Evolutionary conservation across 768 basidiomycete species (phyloP), one percentile per base, ranked within the genome.

Genomic region (Pleurotus cornucopiae): DNA sequence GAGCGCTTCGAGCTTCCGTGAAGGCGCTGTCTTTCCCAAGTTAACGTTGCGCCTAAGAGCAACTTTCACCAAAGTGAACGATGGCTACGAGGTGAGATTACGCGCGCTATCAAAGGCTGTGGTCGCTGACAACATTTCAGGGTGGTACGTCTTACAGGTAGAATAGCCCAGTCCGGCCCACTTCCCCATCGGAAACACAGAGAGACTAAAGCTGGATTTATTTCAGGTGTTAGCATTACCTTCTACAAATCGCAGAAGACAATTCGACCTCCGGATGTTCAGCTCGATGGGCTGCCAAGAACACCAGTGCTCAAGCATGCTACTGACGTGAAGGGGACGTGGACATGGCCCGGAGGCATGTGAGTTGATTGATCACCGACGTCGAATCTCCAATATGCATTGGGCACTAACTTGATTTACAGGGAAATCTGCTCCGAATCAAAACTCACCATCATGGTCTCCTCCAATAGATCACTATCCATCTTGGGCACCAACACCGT

Each of bases 211-310:
- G 30, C 30, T 34, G 30, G 11, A 34, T 34, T 34, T 34, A 34
- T 34, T 0, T 34, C 41, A 49, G 48, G 37, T 2, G 2, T 49
- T 34, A 49, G 11, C 20, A n/a, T 49, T 12, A 49, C 48, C 13
- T 49, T 49, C 20, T 16, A 11, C 25, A 49, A 49, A 7, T 30
- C 21, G 14, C 48, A 49, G 26, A 49, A 34, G 20, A 12, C 37
- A 14, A n/a, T 30, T 14, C 30, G 20, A n/a, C 25, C 48, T 0
- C 48, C 37, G 3, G 26, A 26, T 5, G 51, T 53, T n/a, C 39
- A 53, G 9, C 51, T 53, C 21, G 51, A 53, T 41, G 51, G 51
- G 26, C 16, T 53, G 13, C 51, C 51, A 5, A 39, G 51, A 6
- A 3, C 6, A 39, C 51, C 51, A 39, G 21, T 21, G 3, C 39